Evolutionary conservation across 1,284 basidiomycete genomes (phyloP), one percentile per base, ranked within the genome.

Genomic region (Apiotrichum sp.): DNA sequence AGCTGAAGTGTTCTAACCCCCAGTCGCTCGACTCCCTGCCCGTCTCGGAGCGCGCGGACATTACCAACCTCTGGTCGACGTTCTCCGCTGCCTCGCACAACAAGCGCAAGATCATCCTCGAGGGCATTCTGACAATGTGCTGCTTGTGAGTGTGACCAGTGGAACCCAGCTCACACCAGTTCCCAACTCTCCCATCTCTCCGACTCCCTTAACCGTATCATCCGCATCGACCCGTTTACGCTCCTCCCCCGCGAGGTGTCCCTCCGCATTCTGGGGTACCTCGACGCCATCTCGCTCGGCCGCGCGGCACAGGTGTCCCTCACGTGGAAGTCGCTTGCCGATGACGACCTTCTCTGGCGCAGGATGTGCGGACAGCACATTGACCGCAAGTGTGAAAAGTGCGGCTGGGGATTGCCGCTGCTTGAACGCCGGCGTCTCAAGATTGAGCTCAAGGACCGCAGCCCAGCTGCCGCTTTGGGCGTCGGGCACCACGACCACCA

Each of bases 331-430:
- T 78, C 78, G 39, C 84, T 98, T 1, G 95, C 95, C 1, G 95
- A 98, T 76, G 95, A 98, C 71, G 91, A 99, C 67, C 80, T 95
- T 44, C 82, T 99, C 51, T 99, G 95, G 95, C 82, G 88, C 44
- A 86, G 87, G 39, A 98, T 99, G 77, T 98, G 96, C 74, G 92
- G 97, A 69, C 95, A 99, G 73, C 95, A 99, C 65, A 98, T 99
- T 56, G 96, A 96, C 48, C 86, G 93, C 69, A 96, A 95, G 72
- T 99, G 95, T 69, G 84, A 85, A 65, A 98, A 97, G 75, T 98
- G 95, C 55, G 95, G 95, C 6, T 98, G 96, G 95, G 93, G 93
- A 14, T 78, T 99, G 40, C 95, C 95, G 3, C 80, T 97, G 32
- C 81, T 99, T 34, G 90, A 96, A 54, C 63, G 72, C 38, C 62